phyloP scores from a whole-genome alignment of 805 yeast genomes.

The Yueomyces sp. region DNA sequence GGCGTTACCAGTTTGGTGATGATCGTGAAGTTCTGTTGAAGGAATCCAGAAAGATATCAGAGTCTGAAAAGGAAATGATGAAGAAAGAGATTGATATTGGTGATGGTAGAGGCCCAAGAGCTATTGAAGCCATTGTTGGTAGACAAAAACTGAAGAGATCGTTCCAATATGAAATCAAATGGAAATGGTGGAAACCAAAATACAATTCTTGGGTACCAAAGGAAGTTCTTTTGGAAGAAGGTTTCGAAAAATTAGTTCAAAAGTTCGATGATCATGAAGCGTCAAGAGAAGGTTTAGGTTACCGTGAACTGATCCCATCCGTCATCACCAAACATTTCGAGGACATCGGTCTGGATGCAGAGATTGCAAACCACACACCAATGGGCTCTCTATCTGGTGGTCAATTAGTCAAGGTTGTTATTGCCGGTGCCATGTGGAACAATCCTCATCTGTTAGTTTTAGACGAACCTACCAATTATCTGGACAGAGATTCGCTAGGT shows the following conservation, averaged over 20 bases:
- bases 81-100: conserved; percentile 61
- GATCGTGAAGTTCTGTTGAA: conserved; percentile 92
- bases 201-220: conserved; percentile 88
- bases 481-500: conserved; percentile 96
- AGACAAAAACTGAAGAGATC: conserved; percentile 93
- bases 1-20: conserved; percentile 97
- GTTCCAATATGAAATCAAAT: conserved; percentile 92
- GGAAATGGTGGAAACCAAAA: conserved; percentile 86
- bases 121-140: conserved; percentile 89
- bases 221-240: conserved; percentile 67
- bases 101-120: conserved; percentile 83
- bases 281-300: conserved; percentile 96
- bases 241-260: conserved; percentile 83
- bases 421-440: conserved; percentile 99
- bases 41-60: conserved; percentile 80
- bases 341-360: conserved; percentile 94
- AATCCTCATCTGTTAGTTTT: conserved; percentile 92
- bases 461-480: conserved; percentile 96
- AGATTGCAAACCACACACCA: conserved; percentile 96
- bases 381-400: conserved; percentile 96
- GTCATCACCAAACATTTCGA: conserved; percentile 95
- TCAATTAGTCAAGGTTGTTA: conserved; percentile 93
- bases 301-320: conserved; percentile 83
- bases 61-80: conserved; percentile 60
- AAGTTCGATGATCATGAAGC: conserved; percentile 99